A percentile compares a stretch with the other conserved stretches of the same genome.
Evolutionary conservation across 441 rosid species (phyloP).

Genomic region (Adansonia gregorii): DNA sequence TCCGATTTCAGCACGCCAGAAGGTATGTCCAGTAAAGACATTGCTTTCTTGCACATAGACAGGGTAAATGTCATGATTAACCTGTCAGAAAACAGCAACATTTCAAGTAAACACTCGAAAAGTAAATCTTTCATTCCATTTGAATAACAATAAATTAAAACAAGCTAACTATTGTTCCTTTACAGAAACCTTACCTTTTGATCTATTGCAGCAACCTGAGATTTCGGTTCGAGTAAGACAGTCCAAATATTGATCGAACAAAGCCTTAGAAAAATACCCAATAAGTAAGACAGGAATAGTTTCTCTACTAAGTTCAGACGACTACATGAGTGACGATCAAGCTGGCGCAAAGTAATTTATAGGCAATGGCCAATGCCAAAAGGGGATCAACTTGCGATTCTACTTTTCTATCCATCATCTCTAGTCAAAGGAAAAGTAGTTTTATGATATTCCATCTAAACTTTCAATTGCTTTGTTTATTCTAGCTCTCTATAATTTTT

Average conservation of each 20-base stretch:
- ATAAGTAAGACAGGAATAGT: too few species aligned
- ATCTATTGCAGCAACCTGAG: neutral
- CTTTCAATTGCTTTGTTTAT: neutral
- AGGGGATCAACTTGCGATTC: slow-evolving; percentile 11
- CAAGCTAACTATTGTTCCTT: neutral
- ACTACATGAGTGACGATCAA: slow-evolving; percentile 6
- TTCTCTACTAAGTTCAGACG: neutral
- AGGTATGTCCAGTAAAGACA: slow-evolving; percentile 32
- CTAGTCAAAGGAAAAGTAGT: slow-evolving; percentile 16
- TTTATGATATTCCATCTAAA: slow-evolving; percentile 21
- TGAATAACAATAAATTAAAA: neutral
- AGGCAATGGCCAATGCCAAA: slow-evolving; percentile 6
- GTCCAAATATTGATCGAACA: neutral
- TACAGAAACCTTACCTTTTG: slow-evolving; percentile 10
- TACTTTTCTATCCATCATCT: neutral
- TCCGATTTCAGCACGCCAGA: slow-evolving; percentile 32
- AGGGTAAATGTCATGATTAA: slow-evolving; percentile 28
- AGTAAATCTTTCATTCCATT: neutral
- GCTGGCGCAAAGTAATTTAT: slow-evolving; percentile 11
- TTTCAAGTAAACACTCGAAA: neutral
- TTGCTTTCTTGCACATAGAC: slow-evolving; percentile 31
- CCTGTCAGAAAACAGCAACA: slow-evolving; percentile 7
- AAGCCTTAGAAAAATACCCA: neutral
- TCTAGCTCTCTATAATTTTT: neutral
- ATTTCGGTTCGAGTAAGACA: neutral